Base-by-base conservation (phyloP, 2,329 filamentous ascomycete species). In the Aspergillus sp. region DNA sequence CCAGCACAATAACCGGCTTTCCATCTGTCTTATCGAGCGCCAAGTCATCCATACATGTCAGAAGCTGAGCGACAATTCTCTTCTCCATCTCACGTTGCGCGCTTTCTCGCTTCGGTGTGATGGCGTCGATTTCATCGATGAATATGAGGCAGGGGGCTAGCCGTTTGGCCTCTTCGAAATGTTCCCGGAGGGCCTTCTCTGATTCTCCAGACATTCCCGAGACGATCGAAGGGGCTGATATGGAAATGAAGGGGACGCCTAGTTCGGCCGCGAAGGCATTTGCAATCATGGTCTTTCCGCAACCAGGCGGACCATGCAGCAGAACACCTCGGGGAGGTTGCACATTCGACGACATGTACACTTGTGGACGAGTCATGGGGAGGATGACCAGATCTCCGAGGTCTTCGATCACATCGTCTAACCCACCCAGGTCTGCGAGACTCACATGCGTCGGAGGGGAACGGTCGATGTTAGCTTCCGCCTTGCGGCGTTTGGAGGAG, bases 61-160 rank as follows among this genome's bases (percentile, higher is more conserved):
- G 77, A 58, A 97, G 84, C 65, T 95, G 89, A 1, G 85, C 83
- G 11, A 95, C 87, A 56, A 95, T 94, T 49, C 91, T 80, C 65
- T 90, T 89, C 67, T 96, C 91, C 84, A 95, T 93, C 59, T 96
- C 90, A 64, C 88, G 86, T 64, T 94, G 88, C 1, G 88, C 85
- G 50, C 84, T 89, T 57, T 95, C 90, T 51, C 88, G 81, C 69
- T 95, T 95, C 0, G 89, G 89, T 46, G 91, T 89, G 62, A 97
- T 94, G 3, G 88, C 87, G 70, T 99, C 92, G 48, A 97, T 89
- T 61, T 96, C 88, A 60, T 96, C 91, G 52, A 97, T 88, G 65
- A 96, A 95, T 4, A 99, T 81, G 4, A 99, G 79, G 64, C 90
- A 95, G 0, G 94, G 94, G 0, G 93, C 92, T 35, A 92, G 80